Percentiles rank a stretch among this genome's conserved stretches.
Evolutionary conservation across 495 filamentous ascomycete species (phyloP).

Genomic region (Lineolata rhizophorae): DNA sequence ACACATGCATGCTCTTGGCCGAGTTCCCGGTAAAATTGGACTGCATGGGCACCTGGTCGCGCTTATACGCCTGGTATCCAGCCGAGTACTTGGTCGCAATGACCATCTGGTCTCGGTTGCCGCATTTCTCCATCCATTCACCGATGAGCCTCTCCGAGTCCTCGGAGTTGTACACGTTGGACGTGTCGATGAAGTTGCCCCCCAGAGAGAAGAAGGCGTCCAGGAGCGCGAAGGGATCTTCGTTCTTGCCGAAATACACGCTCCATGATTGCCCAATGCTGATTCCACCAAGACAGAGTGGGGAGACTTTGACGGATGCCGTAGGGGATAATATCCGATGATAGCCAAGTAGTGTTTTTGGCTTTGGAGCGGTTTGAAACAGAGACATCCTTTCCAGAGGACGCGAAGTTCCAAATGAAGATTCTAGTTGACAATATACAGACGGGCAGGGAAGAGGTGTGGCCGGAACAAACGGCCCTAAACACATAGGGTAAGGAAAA

Average conservation of each 20-base stretch:
- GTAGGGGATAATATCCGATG: constrained; percentile 11
- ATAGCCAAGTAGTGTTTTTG: constrained; percentile 10
- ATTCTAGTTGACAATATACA: too few relatives aligned
- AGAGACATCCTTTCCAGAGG: constrained; percentile 3
- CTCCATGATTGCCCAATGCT: constrained; percentile 6
- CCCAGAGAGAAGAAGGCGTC: constrained; percentile 38
- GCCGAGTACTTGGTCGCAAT: constrained; percentile 5
- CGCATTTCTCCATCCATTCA: constrained; percentile 3
- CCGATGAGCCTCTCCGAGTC: constrained; percentile 3
- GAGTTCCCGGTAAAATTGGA: constrained; percentile 36
- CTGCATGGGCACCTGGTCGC: constrained; percentile 11
- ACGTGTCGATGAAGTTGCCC: constrained; percentile 49
- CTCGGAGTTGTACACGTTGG: constrained; percentile 2
- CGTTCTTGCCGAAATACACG: too few relatives aligned
- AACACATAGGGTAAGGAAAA: too few relatives aligned
- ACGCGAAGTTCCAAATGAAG: too few relatives aligned
- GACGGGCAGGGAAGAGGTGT: too few relatives aligned
- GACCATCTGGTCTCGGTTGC: constrained; percentile 5
- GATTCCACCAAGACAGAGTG: constrained; percentile 11
- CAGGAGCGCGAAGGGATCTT: constrained; percentile 34
- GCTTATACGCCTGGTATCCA: too few relatives aligned
- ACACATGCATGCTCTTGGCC: constrained; percentile 34
- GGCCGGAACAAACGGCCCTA: too few relatives aligned
- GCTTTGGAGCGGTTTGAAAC: constrained; percentile 5
- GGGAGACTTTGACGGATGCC: constrained; percentile 8